phyloP scores from a whole-genome alignment of 176 grass and related monocot genomes.

The Saccharum officinarum region DNA sequence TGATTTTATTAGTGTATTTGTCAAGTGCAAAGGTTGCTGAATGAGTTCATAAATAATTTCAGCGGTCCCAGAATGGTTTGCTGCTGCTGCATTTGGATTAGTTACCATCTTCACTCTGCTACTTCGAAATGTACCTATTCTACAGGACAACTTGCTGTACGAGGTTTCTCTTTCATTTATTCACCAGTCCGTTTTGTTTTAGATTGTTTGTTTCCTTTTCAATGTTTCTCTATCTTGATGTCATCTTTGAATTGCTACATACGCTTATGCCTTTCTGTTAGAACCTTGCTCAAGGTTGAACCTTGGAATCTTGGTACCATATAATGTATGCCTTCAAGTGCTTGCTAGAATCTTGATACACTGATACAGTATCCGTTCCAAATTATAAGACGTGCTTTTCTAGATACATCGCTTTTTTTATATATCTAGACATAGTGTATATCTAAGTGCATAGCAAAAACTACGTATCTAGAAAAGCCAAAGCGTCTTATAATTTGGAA shows the following conservation, averaged over 20 bases:
- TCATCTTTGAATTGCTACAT: slow-evolving; percentile 1
- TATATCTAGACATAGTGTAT: too few relatives aligned
- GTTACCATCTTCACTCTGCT: slow-evolving; percentile 88
- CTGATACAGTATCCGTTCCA: neutral
- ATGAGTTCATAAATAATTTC: slow-evolving; percentile 27
- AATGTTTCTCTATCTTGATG: neutral
- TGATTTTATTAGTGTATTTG: slow-evolving; percentile 15
- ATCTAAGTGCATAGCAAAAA: too few relatives aligned
- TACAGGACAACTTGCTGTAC: slow-evolving; percentile 97
- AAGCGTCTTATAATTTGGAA: too few relatives aligned
- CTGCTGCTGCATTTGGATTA: slow-evolving; percentile 84
- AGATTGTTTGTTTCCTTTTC: neutral
- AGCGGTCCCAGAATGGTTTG: slow-evolving; percentile 95
- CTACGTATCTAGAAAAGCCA: too few relatives aligned
- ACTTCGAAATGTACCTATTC: slow-evolving; percentile 87
- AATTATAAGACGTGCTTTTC: too few relatives aligned
- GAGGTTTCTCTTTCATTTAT: slow-evolving; percentile 78
- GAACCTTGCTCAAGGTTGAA: slow-evolving; percentile 1
- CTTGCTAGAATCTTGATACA: neutral
- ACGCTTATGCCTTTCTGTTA: neutral
- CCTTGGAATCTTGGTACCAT: neutral
- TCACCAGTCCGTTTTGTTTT: slow-evolving; percentile 13
- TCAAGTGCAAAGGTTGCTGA: slow-evolving; percentile 25
- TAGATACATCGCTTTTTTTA: too few relatives aligned
- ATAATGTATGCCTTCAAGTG: neutral